Evolutionary conservation across 139 green algal species (phyloP), one percentile per base, ranked within the genome.

Genomic region (Edaphochlamys debaryana): DNA sequence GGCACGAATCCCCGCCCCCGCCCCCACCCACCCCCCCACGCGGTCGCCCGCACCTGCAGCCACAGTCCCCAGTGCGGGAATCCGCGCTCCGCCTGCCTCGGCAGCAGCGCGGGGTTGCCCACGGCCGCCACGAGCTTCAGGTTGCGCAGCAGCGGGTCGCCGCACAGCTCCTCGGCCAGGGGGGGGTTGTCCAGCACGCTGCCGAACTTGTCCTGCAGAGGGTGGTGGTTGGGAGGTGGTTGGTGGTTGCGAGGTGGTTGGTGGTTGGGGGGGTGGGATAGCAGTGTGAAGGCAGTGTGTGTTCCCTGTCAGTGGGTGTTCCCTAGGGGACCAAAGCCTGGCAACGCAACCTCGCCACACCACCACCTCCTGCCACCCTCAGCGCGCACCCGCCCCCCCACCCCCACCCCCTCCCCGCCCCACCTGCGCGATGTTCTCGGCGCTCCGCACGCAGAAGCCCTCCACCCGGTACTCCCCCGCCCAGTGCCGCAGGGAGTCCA

Each of bases 371-470:
- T n/a, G n/a, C n/a, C n/a, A n/a, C n/a, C n/a, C n/a, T n/a, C n/a
- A n/a, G n/a, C n/a, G n/a, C n/a, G n/a, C n/a, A n/a, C n/a, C n/a
- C n/a, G n/a, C n/a, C n/a, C n/a, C n/a, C n/a, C n/a, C n/a, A n/a
- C n/a, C n/a, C n/a, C n/a, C n/a, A n/a, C n/a, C n/a, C n/a, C n/a
- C n/a, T n/a, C n/a, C n/a, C n/a, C n/a, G 45, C 45, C 45, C 4
- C 68, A 92, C 92, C 89, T 92, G 88, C 52, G 86, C 81, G 30
- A 98, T 87, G 82, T 95, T 96, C 83, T 98, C 95, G 19, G 95
- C 94, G 45, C 96, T 95, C 30, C 93, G 67, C 52, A 98, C 92
- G 63, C 86, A 87, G 84, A 98, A 98, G 79, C 95, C 95, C 48
- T 96, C 93, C 70, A 97, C 86, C 0, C 89, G 79, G 84, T 93